Evolutionary conservation across 305 asterid genomes (phyloP).

Genomic region (Euphrasia arctica): DNA sequence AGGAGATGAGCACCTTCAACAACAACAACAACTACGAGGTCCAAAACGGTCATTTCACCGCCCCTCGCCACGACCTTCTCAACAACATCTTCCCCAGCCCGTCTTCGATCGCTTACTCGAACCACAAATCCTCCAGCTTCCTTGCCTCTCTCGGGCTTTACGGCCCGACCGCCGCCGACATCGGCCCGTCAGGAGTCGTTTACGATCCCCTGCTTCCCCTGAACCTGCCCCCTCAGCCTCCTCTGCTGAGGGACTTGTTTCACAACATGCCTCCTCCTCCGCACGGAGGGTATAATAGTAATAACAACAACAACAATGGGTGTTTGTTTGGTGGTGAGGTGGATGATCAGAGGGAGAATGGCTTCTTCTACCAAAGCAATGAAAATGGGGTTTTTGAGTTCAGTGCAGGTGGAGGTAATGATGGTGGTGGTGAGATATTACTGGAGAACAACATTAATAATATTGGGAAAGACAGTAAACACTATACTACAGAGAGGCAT

Average conservation of each 20-base stretch:
- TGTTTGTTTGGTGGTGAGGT: slow-evolving; percentile 54
- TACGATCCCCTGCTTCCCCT: slow-evolving; percentile 76
- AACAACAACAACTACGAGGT: slow-evolving; percentile 6
- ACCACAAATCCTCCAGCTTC: slow-evolving; percentile 42
- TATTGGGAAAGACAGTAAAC: slow-evolving; percentile 55
- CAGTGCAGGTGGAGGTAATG: slow-evolving; percentile 30
- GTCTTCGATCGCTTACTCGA: slow-evolving; percentile 36
- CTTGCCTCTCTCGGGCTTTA: slow-evolving; percentile 55
- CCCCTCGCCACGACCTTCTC: slow-evolving; percentile 51
- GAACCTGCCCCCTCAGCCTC: slow-evolving; percentile 78
- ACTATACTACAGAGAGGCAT: slow-evolving; percentile 67
- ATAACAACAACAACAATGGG: slow-evolving; percentile 37
- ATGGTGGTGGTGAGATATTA: no score
- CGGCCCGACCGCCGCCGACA: slow-evolving; percentile 40
- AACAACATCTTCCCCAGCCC: slow-evolving; percentile 58
- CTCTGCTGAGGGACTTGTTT: slow-evolving; percentile 66
- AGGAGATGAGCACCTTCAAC: slow-evolving; percentile 31
- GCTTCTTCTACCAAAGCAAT: slow-evolving; percentile 41
- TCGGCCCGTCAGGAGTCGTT: slow-evolving; percentile 29
- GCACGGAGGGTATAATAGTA: slow-evolving; percentile 35
- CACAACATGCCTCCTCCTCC: slow-evolving; percentile 45
- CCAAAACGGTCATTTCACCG: slow-evolving; percentile 28
- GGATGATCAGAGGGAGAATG: slow-evolving; percentile 42
- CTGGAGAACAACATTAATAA: no score
- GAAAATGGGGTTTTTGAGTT: slow-evolving; percentile 66